Percentiles rank a stretch among this genome's conserved stretches.
Evolutionary conservation across 2,329 filamentous ascomycete species (phyloP).

Genomic region (Blastomyces emzantsi): DNA sequence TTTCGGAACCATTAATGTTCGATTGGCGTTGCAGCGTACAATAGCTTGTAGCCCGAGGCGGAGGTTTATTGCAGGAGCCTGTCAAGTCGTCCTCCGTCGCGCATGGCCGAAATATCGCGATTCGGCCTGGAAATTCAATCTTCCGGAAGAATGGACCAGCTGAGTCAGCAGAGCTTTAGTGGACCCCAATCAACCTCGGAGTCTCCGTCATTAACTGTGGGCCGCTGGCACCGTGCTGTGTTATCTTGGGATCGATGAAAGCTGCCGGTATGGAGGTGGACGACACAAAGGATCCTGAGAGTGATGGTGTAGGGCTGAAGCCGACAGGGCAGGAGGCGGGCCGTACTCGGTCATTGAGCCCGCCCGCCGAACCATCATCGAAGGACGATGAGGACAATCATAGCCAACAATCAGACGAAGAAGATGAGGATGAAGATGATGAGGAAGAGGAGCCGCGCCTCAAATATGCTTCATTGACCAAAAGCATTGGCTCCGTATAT

Average conservation of each 20-base stretch:
- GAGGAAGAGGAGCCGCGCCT: slow-evolving; percentile 90
- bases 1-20: not conserved
- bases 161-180: slow-evolving; percentile 4
- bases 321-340: slow-evolving; percentile 15
- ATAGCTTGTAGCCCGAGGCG: not conserved
- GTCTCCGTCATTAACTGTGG: not conserved
- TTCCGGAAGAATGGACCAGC: not conserved
- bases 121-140: not conserved
- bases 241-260: slow-evolving; percentile 18
- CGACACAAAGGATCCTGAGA: slow-evolving; percentile 22
- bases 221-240: not conserved
- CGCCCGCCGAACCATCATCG: slow-evolving; percentile 15
- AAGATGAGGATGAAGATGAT: slow-evolving; percentile 62
- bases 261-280: slow-evolving; percentile 33
- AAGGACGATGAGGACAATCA: slow-evolving; percentile 21
- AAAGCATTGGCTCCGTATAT: slow-evolving; percentile 70
- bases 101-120: too few relatives aligned
- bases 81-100: too few relatives aligned
- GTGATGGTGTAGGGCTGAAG: slow-evolving; percentile 18
- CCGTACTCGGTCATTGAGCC: not conserved
- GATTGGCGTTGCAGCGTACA: not conserved
- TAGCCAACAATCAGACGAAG: slow-evolving; percentile 39
- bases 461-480: slow-evolving; percentile 84
- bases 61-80: not conserved
- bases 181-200: not conserved